phyloP scores from a whole-genome alignment of 2,329 filamentous ascomycete genomes.

The Cordyceps militaris region DNA sequence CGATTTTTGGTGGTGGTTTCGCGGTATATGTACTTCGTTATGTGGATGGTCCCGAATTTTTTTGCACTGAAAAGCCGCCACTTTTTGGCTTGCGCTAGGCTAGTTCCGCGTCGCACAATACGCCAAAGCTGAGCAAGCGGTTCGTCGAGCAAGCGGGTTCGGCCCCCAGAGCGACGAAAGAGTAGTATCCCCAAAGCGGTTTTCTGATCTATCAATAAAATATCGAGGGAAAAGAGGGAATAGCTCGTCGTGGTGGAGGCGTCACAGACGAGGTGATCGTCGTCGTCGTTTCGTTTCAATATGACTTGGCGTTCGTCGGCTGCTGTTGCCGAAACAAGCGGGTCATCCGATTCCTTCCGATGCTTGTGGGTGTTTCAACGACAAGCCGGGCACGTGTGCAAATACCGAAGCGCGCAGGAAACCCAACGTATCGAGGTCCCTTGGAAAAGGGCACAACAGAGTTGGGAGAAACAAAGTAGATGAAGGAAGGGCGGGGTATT shows the following conservation, averaged over 20 bases:
- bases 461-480: neutral
- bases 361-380: neutral
- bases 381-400: neutral
- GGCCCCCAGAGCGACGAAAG: neutral
- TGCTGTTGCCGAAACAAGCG: constrained; percentile 7
- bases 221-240: neutral
- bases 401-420: neutral
- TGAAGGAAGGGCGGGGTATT: neutral
- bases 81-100: neutral
- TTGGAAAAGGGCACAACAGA: neutral
- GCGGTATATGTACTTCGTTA: neutral
- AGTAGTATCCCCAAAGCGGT: neutral
- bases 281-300: neutral
- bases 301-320: neutral
- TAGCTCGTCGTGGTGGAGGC: neutral
- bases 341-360: constrained; percentile 9
- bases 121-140: neutral
- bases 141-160: neutral
- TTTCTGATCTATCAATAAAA: neutral
- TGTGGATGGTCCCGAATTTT: no score
- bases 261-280: neutral
- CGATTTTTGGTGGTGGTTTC: neutral
- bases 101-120: neutral
- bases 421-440: neutral
- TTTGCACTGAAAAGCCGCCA: neutral